Percentiles rank a stretch among this genome's conserved stretches.
These are phyloP conservation scores for Aureobasidium sp. DNA, from an alignment of 2,329 filamentous ascomycete species.

Conservation along the genomic window DNA sequence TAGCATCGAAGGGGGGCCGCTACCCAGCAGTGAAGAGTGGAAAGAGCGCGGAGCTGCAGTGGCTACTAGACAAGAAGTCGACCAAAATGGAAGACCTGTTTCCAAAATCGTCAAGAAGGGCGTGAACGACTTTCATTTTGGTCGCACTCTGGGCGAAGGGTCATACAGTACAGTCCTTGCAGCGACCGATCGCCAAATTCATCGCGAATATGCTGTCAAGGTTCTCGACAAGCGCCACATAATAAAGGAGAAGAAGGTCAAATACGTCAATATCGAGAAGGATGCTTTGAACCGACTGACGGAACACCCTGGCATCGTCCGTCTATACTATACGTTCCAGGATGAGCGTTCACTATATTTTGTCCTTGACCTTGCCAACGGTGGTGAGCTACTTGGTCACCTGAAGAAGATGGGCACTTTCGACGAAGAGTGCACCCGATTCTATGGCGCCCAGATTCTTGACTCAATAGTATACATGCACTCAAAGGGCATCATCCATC, in stretches of 20 bases:
- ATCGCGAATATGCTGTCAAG: slow-evolving; percentile 97
- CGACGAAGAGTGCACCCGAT: slow-evolving; percentile 86
- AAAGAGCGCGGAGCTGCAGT: slow-evolving; percentile 90
- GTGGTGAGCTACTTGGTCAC: slow-evolving; percentile 84
- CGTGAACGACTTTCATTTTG: slow-evolving; percentile 93
- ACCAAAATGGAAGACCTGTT: slow-evolving; percentile 74
- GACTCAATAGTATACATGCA: slow-evolving; percentile 99
- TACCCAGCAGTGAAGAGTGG: slow-evolving; percentile 81
- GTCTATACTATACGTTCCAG: slow-evolving; percentile 97
- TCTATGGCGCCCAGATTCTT: slow-evolving; percentile 92
- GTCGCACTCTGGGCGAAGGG: slow-evolving; percentile 82
- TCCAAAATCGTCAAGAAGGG: slow-evolving; percentile 89
- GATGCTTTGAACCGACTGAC: slow-evolving; percentile 94
- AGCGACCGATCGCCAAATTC: slow-evolving; percentile 84
- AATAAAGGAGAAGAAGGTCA: slow-evolving; percentile 99
- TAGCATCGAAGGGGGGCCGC: slow-evolving; percentile 47
- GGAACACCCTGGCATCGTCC: slow-evolving; percentile 92
- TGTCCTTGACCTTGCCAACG: slow-evolving; percentile 86
- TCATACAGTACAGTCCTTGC: slow-evolving; percentile 96
- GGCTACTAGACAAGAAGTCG: slow-evolving; percentile 71
- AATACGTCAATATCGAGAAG: slow-evolving; percentile 99
- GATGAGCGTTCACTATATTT: slow-evolving; percentile 96
- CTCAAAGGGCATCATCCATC: slow-evolving; percentile 87
- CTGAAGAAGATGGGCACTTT: slow-evolving; percentile 93
- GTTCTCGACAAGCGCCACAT: slow-evolving; percentile 97